A percentile compares a stretch with the other conserved stretches of the same genome.
phyloP scores from a whole-genome alignment of 495 filamentous ascomycete genomes.

The Baudoinia panamericana region DNA sequence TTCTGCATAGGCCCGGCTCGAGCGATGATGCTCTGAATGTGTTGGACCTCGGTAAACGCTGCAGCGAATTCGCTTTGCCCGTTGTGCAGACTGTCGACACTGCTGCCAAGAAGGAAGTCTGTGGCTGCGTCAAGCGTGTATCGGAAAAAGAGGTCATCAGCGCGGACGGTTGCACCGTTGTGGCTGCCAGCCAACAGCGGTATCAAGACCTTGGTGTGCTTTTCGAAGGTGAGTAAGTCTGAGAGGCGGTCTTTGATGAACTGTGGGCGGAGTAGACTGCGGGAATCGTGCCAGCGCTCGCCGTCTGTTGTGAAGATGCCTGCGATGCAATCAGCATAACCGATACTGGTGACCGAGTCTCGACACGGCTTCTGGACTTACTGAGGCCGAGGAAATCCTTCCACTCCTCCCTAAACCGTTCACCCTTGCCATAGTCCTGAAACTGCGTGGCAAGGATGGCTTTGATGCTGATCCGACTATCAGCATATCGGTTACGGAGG shows the following conservation, averaged over 20 bases:
- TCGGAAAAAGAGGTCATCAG: slow-evolving; percentile 40
- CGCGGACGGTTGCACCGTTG: slow-evolving; percentile 35
- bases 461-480: slow-evolving; percentile 37
- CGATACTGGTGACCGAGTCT: too few species aligned
- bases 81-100: slow-evolving; percentile 40
- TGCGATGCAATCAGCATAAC: slow-evolving; percentile 1
- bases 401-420: slow-evolving; percentile 38
- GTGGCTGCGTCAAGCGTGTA: slow-evolving; percentile 46
- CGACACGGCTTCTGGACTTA: slow-evolving; percentile 6
- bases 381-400: slow-evolving; percentile 43
- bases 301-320: slow-evolving; percentile 46
- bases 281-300: slow-evolving; percentile 40
- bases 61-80: slow-evolving; percentile 38
- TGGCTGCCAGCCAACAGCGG: slow-evolving; percentile 29
- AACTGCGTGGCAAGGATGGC: slow-evolving; percentile 44
- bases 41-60: slow-evolving; percentile 43
- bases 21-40: slow-evolving; percentile 34
- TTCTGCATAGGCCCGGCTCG: slow-evolving; percentile 29
- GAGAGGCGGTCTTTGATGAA: slow-evolving; percentile 42
- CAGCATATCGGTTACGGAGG: too few species aligned
- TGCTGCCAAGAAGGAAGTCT: slow-evolving; percentile 44
- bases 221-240: slow-evolving; percentile 41
- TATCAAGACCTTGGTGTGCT: slow-evolving; percentile 34
- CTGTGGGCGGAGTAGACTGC: slow-evolving; percentile 43
- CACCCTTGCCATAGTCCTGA: slow-evolving; percentile 42